Base-by-base conservation (phyloP, 1,284 basidiomycete species). In the Cryptococcus sp. region DNA sequence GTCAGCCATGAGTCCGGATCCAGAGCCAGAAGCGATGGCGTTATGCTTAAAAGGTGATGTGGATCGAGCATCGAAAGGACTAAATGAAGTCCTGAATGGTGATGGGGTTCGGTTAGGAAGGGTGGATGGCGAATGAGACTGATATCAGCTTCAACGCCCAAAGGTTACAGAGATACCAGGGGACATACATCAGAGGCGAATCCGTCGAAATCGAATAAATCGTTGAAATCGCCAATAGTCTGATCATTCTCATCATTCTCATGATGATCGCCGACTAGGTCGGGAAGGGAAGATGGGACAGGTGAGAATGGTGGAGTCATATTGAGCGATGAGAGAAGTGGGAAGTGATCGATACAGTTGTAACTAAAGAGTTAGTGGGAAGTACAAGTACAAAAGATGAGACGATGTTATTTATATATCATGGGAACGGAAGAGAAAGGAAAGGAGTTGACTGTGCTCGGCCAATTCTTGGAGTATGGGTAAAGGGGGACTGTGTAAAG, bases 51-150 rank as follows among this genome's bases (percentile, higher is more conserved):
- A 14, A 19, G 41, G 41, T 5, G 23, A 22, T 4, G 41, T 5
- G n/a, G 23, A 43, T 43, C 21, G 41, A 14, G 39, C 11, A n/a
- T n/a, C n/a, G 21, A 43, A 19, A 14, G 41, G 41, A 21, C 51
- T 18, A 16, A 55, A 55, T 4, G 53, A 56, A 3, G 34, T 48
- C 49, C 16, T 51, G 49, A 25, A 55, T 40, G 14, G 70, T 7
- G 69, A 72, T 7, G 71, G 71, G 2, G 71, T 73, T 51, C 63
- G 60, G 48, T 72, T 70, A 34, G 65, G 64, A 22, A 64, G 64
- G 25, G 71, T 72, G 7, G 54, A 57, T 7, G 68, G 67, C 11
- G 69, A 72, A 45, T 61, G 62, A 41, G 53, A 62, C 59, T 62
- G 44, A 24, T 44, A 22, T n/a, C 23, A 16, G 18, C 34, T 23